These are phyloP conservation scores for Durusdinium trenchii DNA, from an alignment of 73 alveolate genomes.

Conservation along the genomic window DNA sequence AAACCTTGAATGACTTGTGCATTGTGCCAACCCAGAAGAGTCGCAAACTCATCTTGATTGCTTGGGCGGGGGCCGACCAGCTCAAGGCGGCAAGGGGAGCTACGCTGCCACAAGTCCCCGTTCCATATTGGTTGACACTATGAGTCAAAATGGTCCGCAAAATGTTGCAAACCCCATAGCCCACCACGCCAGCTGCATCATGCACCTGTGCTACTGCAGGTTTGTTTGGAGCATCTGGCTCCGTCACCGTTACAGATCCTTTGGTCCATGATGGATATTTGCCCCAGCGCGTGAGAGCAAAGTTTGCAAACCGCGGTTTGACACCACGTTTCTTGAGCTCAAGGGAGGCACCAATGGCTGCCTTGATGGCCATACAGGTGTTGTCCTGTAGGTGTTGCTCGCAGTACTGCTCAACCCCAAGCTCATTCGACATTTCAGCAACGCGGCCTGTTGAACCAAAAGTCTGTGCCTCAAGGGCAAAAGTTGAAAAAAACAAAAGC, in stretches of 20 bases:
- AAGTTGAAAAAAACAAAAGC: neutral
- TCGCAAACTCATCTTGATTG: constrained; percentile 8
- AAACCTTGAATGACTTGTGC: neutral
- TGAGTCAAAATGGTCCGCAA: neutral
- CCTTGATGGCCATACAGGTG: neutral
- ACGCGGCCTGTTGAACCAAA: neutral
- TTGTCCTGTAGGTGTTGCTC: neutral
- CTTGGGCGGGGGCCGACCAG: constrained; percentile 52
- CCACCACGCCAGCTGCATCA: neutral
- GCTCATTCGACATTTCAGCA: neutral
- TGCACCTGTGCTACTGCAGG: neutral
- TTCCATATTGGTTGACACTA: neutral
- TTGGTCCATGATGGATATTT: neutral
- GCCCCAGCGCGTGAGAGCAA: neutral
- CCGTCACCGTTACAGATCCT: neutral
- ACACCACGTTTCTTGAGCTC: neutral
- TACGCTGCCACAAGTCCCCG: constrained; percentile 11
- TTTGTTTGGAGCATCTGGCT: neutral
- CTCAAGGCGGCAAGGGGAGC: neutral
- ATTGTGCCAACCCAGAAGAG: constrained; percentile 8
- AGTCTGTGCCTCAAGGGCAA: neutral
- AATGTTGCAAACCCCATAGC: neutral
- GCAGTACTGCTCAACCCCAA: neutral
- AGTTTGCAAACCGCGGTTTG: neutral
- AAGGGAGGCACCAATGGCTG: neutral